phyloP scores from a whole-genome alignment of 345 rosid genomes.

The Ceriops zippeliana region DNA sequence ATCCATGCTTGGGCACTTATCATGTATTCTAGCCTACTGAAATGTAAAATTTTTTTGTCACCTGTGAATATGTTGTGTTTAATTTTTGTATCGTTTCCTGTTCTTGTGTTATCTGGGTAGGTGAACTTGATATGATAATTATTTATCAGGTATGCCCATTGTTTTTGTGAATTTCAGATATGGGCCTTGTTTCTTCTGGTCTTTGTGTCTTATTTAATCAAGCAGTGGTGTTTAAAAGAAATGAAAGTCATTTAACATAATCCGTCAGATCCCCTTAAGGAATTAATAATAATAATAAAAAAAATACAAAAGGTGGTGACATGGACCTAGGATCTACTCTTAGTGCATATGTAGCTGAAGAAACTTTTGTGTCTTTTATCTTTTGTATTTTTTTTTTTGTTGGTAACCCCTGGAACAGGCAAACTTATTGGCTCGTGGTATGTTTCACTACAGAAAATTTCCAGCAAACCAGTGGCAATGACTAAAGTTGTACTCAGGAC shows the following conservation, averaged over 20 bases:
- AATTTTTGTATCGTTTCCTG: background rate
- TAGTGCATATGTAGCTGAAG: too few species aligned
- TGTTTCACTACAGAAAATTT: slow-evolving; percentile 35
- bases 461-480: slow-evolving; percentile 41
- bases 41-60: background rate
- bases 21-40: background rate
- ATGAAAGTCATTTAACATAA: background rate
- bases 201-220: background rate
- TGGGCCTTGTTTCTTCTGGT: background rate
- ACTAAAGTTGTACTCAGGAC: slow-evolving; percentile 45
- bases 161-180: background rate
- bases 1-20: background rate
- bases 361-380: too few species aligned
- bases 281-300: background rate
- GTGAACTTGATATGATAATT: too few species aligned
- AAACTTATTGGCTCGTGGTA: slow-evolving; percentile 5
- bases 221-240: background rate
- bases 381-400: too few species aligned
- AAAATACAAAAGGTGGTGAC: background rate
- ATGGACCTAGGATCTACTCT: too few species aligned
- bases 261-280: background rate
- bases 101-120: background rate
- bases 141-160: too few species aligned
- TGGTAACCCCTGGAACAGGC: background rate
- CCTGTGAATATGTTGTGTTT: background rate